Percentiles rank a stretch among this genome's conserved stretches.
Evolutionary conservation across 2,329 filamentous ascomycete species (phyloP).

Genomic region (Aspergillus arachidicola): DNA sequence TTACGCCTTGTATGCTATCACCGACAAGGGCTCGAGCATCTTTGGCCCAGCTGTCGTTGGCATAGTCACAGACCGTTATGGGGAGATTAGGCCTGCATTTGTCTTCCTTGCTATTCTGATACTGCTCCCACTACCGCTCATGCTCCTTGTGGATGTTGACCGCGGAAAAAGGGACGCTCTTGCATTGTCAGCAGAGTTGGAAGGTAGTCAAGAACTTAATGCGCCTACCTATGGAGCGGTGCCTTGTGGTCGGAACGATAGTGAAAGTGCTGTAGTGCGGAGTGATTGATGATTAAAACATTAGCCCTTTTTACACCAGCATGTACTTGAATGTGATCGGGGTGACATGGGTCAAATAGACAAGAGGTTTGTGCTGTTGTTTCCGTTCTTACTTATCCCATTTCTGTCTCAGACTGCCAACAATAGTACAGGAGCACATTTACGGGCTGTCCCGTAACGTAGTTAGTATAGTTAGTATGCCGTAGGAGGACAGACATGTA

Average conservation of each 20-base stretch:
- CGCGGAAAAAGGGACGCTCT: slow-evolving; percentile 71
- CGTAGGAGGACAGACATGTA: not conserved
- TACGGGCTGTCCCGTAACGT: not conserved
- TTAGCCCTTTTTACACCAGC: not conserved
- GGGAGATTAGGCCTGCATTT: slow-evolving; percentile 83
- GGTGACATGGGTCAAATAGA: not conserved
- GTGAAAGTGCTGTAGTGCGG: not conserved
- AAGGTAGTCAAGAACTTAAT: slow-evolving; percentile 28
- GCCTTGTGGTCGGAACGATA: slow-evolving; percentile 2
- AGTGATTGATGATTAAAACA: not conserved
- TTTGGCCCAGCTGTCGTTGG: slow-evolving; percentile 95
- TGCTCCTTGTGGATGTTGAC: slow-evolving; percentile 83
- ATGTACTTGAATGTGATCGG: slow-evolving; percentile 1
- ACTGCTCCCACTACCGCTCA: slow-evolving; percentile 78
- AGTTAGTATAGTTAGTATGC: not conserved
- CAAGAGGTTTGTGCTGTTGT: not conserved
- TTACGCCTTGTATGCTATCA: slow-evolving; percentile 95
- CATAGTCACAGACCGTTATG: slow-evolving; percentile 81
- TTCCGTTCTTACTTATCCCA: not conserved
- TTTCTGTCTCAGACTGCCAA: not conserved
- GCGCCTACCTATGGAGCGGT: slow-evolving; percentile 30
- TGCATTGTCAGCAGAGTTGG: slow-evolving; percentile 60
- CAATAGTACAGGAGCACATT: not conserved
- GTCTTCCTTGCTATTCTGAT: slow-evolving; percentile 89
- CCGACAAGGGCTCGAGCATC: slow-evolving; percentile 91